A percentile compares a stretch with the other conserved stretches of the same genome.
phyloP scores from a whole-genome alignment of 2,329 filamentous ascomycete species.

The Colletotrichum orchidophilum region DNA sequence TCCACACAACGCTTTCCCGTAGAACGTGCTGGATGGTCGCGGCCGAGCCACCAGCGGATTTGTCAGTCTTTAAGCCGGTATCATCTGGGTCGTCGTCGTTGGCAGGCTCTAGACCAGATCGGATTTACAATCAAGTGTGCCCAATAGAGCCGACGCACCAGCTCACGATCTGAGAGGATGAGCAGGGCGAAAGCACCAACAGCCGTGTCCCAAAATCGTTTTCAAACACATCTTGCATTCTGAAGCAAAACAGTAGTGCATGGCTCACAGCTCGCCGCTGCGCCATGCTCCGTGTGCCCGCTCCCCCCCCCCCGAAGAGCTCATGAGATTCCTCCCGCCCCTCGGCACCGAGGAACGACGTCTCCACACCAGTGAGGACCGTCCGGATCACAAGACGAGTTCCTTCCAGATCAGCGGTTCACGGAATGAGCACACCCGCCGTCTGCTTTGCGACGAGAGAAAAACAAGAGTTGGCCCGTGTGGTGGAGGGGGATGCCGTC shows the following conservation, averaged over 20 bases:
- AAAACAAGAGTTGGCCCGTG: slow-evolving; percentile 30
- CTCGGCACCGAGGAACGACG: neutral
- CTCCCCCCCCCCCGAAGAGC: neutral
- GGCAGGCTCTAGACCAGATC: neutral
- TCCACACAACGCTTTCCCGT: neutral
- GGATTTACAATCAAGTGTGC: neutral
- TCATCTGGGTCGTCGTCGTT: neutral
- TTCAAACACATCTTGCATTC: neutral
- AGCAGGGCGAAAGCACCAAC: neutral
- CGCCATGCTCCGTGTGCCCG: neutral
- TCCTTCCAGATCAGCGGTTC: slow-evolving; percentile 3
- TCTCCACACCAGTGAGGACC: neutral
- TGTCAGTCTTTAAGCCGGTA: neutral
- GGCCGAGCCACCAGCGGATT: neutral
- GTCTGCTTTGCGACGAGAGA: neutral
- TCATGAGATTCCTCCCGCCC: neutral
- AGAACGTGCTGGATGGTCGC: neutral
- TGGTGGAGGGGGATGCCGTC: neutral
- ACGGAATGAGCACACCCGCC: neutral
- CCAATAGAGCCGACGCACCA: neutral
- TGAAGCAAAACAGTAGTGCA: neutral
- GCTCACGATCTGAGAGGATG: neutral
- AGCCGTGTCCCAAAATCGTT: neutral
- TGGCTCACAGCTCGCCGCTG: neutral
- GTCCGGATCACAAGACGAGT: neutral